phyloP scores from a whole-genome alignment of 192 early-diverging fungal species.

The Coemansia sp. region DNA sequence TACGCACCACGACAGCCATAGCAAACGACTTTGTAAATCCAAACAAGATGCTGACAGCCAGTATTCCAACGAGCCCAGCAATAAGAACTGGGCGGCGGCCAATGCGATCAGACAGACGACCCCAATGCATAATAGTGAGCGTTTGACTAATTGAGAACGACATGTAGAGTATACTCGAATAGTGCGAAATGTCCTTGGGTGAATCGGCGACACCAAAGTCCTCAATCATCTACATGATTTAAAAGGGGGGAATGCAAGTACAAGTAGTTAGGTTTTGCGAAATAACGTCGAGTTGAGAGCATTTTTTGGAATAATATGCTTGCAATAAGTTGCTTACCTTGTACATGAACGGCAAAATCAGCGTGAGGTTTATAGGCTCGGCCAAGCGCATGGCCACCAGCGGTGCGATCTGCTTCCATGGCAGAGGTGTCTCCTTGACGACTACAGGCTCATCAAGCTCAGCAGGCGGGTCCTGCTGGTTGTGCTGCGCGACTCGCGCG shows the following conservation, averaged over 20 bases:
- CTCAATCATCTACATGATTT: constrained; percentile 19
- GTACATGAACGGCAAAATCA: constrained; percentile 63
- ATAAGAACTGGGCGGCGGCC: constrained; percentile 82
- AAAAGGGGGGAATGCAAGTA: neutral
- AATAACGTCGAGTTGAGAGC: neutral
- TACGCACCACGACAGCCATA: constrained; percentile 62
- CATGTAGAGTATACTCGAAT: constrained; percentile 59
- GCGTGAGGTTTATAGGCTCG: constrained; percentile 75
- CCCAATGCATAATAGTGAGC: constrained; percentile 64
- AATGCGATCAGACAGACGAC: constrained; percentile 72
- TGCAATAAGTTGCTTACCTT: constrained; percentile 2
- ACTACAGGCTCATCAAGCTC: neutral
- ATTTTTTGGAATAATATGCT: neutral
- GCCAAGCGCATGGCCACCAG: constrained; percentile 46
- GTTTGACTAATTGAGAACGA: constrained; percentile 57
- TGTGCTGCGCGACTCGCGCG: no score
- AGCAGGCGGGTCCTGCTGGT: neutral
- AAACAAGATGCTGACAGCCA: constrained; percentile 66
- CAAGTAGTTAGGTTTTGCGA: neutral
- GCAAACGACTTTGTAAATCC: constrained; percentile 63
- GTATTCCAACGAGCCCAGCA: constrained; percentile 73
- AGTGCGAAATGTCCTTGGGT: constrained; percentile 79
- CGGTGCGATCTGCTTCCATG: constrained; percentile 30
- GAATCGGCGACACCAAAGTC: constrained; percentile 59
- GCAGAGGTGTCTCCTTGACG: constrained; percentile 46